Percentiles rank a stretch among this genome's conserved stretches.
Evolutionary conservation across 306 rosid species (phyloP).

Genomic region (Glycine latifolia): DNA sequence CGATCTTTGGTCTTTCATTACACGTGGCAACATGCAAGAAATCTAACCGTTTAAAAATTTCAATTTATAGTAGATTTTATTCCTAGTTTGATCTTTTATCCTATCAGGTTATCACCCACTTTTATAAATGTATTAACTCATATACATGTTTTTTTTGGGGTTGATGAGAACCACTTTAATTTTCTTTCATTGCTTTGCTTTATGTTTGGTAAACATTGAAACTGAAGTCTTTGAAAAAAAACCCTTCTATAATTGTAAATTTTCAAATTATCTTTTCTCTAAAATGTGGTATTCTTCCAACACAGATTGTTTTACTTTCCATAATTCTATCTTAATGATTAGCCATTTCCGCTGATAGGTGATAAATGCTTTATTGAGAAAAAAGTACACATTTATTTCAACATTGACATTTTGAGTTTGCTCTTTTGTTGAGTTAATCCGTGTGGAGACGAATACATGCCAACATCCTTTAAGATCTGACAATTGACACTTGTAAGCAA

Average conservation of each 20-base stretch:
- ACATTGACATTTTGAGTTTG: slow-evolving; percentile 3
- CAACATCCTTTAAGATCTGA: background rate
- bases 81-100: background rate
- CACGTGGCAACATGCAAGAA: no score
- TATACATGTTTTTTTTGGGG: background rate
- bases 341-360: no score
- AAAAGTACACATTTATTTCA: no score
- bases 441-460: background rate
- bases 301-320: background rate
- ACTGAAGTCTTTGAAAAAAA: background rate
- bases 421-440: background rate
- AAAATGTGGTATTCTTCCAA: background rate
- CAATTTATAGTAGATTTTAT: background rate
- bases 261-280: background rate
- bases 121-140: background rate
- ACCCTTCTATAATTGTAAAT: background rate
- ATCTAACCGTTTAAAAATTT: background rate
- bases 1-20: background rate
- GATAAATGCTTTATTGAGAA: no score
- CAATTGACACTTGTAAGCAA: background rate
- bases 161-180: background rate
- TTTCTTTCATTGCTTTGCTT: background rate
- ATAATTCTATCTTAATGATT: no score
- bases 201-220: background rate
- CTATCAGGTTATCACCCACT: background rate